Base-by-base conservation (phyloP, 768 basidiomycete genomes). In the Rhizopogon vulgaris region DNA sequence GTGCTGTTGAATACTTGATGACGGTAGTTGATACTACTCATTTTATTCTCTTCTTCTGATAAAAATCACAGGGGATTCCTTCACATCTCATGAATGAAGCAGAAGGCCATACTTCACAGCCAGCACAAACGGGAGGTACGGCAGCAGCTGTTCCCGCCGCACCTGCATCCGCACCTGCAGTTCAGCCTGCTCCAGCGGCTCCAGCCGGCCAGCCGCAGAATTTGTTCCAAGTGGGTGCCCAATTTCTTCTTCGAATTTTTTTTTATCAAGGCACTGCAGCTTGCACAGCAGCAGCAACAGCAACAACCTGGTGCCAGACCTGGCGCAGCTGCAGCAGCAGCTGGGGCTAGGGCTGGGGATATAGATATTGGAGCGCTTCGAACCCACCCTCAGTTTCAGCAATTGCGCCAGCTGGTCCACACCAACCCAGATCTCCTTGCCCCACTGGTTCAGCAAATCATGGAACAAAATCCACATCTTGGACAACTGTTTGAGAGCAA, bases 1-100 rank as follows among this genome's bases (percentile, higher is more conserved):
- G 96, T 28, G 96, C 96, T 6, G 95, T 93, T n/a, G 96, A 99
- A 68, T 99, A 99, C 69, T 73, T 99, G 51, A 86, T 98, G 82
- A 95, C 65, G 54, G 95, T 94, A 60, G 58, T 86, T 72, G 11
- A 11, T 17, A 27, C 49, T 38, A 9, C 43, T 58, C 42, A 38
- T 41, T 18, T 41, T 34, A 45, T 46, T 51, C 37, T 43, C 28
- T 34, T n/a, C 43, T 48, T 14, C 60, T 48, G 58, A 55, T 52
- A 51, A 51, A 24, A 22, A 25, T 22, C 18, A 28, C 52, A 94
- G 91, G 93, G 90, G 38, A 92, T 94, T 56, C 90, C 93, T 3
- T 73, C 78, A 32, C 83, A 83, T 65, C 70, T 87, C 51, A 77
- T 80, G 58, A 73, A 74, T 8, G 84, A 82, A 51, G 61, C 67